A percentile compares a stretch with the other conserved stretches of the same genome.
Conservation (phyloP, 495 filamentous ascomycete genomes). For the Neurospora tetraspora region DNA sequence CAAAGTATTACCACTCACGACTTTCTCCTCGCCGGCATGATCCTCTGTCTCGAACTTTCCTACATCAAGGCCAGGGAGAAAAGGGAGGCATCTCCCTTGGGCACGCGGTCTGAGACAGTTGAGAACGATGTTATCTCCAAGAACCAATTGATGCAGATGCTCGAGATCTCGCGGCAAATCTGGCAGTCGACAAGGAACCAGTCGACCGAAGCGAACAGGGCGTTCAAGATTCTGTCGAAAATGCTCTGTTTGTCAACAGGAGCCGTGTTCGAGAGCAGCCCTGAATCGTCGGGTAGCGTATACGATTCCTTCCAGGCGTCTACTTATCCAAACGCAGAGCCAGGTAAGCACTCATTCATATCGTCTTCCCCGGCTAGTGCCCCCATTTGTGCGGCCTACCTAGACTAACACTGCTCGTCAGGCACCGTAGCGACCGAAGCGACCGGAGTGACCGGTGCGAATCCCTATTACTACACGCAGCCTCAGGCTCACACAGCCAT, state of each 20-base stretch:
- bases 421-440: background rate
- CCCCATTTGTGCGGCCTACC: background rate
- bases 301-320: background rate
- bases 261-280: slow-evolving; percentile 5
- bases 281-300: slow-evolving; percentile 5
- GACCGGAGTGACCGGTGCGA: background rate
- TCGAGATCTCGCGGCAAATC: slow-evolving; percentile 15
- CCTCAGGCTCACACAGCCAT: background rate
- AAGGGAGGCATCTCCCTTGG: background rate
- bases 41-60: slow-evolving; percentile 28
- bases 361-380: background rate
- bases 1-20: slow-evolving; percentile 24
- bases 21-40: slow-evolving; percentile 29
- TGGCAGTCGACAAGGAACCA: slow-evolving; percentile 12
- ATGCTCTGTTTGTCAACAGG: slow-evolving; percentile 19
- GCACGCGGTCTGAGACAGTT: background rate
- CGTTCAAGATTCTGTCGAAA: slow-evolving; percentile 19
- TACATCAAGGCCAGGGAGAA: slow-evolving; percentile 11
- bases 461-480: background rate
- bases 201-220: slow-evolving; percentile 16
- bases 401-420: background rate
- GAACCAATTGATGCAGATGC: slow-evolving; percentile 15
- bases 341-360: background rate
- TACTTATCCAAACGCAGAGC: background rate
- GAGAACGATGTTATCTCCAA: slow-evolving; percentile 10